These are phyloP conservation scores for Blastobotrys serpentis DNA, from an alignment of 1,139 yeast species.

Conservation along the genomic window DNA sequence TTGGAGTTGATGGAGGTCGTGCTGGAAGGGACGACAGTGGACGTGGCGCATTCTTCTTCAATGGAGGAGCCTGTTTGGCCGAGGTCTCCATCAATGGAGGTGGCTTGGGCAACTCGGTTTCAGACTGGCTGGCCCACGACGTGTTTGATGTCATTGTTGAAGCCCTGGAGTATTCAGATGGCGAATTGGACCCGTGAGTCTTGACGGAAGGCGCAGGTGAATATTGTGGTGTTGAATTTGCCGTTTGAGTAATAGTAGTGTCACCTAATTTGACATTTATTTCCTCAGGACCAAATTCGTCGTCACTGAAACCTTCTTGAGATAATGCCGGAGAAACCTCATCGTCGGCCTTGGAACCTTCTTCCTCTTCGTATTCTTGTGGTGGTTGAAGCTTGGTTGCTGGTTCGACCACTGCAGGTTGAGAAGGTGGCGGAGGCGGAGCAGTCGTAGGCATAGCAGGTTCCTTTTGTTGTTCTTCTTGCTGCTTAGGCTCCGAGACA, in stretches of 20 bases:
- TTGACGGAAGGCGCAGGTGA: background rate
- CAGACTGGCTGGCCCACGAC: conserved; percentile 13
- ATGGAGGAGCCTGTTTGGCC: conserved; percentile 15
- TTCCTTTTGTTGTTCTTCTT: background rate
- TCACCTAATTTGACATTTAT: background rate
- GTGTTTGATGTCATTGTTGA: conserved; percentile 12
- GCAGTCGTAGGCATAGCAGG: conserved; percentile 8
- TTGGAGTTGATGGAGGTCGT: conserved; percentile 8
- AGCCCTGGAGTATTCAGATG: conserved; percentile 8
- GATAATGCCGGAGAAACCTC: background rate
- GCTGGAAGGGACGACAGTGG: conserved; percentile 10
- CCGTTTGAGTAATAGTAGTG: background rate
- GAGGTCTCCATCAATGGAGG: conserved; percentile 10
- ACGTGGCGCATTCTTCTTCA: conserved; percentile 1
- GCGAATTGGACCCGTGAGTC: background rate
- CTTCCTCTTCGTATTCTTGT: conserved; percentile 3
- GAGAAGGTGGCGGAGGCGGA: conserved; percentile 15
- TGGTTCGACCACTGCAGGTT: conserved; percentile 5
- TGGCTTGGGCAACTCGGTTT: conserved; percentile 11
- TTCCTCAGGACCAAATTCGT: conserved; percentile 4
- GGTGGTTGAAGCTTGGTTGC: background rate
- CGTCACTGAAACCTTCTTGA: background rate
- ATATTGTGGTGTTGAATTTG: conserved; percentile 8
- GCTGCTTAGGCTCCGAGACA: no score
- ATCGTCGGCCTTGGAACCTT: background rate